These are phyloP conservation scores for Didymella segeticola DNA, from an alignment of 2,329 filamentous ascomycete species.

Conservation along the genomic window DNA sequence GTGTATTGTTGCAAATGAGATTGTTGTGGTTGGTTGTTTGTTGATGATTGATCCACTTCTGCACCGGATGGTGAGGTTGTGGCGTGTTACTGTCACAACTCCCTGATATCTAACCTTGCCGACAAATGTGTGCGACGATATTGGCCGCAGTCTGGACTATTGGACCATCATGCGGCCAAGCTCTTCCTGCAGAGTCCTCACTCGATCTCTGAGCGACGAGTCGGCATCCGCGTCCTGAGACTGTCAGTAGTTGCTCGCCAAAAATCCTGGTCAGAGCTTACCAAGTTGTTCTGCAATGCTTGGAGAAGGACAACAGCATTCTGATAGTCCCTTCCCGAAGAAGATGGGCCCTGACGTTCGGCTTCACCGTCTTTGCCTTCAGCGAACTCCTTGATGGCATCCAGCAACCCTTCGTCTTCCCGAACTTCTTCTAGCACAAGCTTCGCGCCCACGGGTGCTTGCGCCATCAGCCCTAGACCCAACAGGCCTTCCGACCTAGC, in stretches of 20 bases:
- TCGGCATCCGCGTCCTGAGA: slow-evolving; percentile 33
- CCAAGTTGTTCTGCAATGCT: slow-evolving; percentile 42
- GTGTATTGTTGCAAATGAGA: slow-evolving; percentile 10
- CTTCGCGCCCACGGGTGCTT: slow-evolving; percentile 36
- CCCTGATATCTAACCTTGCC: not conserved
- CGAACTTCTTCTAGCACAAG: slow-evolving; percentile 38
- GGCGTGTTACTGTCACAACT: slow-evolving; percentile 4
- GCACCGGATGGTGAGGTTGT: not conserved
- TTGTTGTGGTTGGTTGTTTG: slow-evolving; percentile 11
- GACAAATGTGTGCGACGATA: not conserved
- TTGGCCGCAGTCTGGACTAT: not conserved
- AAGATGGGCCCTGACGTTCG: slow-evolving; percentile 27
- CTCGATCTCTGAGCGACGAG: slow-evolving; percentile 27
- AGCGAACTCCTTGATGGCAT: slow-evolving; percentile 44
- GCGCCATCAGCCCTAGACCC: slow-evolving; percentile 45
- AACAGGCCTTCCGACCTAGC: slow-evolving; percentile 46
- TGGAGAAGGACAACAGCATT: slow-evolving; percentile 47
- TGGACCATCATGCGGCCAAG: slow-evolving; percentile 33
- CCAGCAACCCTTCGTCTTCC: slow-evolving; percentile 37
- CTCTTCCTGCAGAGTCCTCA: slow-evolving; percentile 31
- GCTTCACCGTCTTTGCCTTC: slow-evolving; percentile 34
- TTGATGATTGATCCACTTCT: slow-evolving; percentile 5
- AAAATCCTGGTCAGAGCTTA: slow-evolving; percentile 22
- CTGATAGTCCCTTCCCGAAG: slow-evolving; percentile 41
- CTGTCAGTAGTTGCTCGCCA: slow-evolving; percentile 17